Base-by-base conservation (phyloP, 768 basidiomycete species). In the Rhizopogon vesiculosus region DNA sequence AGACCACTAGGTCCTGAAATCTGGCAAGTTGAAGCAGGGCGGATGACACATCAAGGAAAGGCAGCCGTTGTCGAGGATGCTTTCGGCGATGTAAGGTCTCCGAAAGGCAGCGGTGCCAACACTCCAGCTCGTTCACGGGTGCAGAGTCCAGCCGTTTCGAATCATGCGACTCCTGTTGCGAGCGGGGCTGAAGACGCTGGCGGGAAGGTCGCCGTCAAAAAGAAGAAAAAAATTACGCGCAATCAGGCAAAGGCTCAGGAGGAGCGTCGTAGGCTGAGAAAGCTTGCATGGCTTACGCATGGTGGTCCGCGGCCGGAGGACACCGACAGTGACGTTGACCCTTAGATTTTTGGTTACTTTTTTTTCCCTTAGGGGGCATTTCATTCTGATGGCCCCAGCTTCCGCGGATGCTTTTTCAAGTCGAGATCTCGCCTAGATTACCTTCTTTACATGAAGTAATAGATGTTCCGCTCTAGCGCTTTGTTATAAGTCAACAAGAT, bases 161-260 rank as follows among this genome's bases (percentile, higher is more conserved):
- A 75, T 5, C 74, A 78, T 51, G 91, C 75, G 18, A 95, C 94
- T 2, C 91, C 90, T 51, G 86, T 81, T 43, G 89, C 73, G 25
- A 91, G 89, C 65, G 91, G 89, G n/a, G 82, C 78, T 43, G 90
- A 93, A 66, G 86, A 84, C 52, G 71, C 69, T 51, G 73, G 66
- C 54, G 68, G 72, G 10, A 78, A 74, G 28, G 63, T 68, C 41
- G 66, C 75, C 40, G 66, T 76, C 51, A 86, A 77, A 73, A 93
- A 88, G 79, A 95, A 94, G 78, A 96, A 96, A 79, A 96, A 93
- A 76, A 40, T 78, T 68, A 92, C 91, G n/a, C 81, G 91, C 46
- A 93, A 93, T 72, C 91, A 96, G 69, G 25, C 87, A 59, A 98
- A 98, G 72, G 91, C 82, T 5, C 86, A 83, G 70, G 93, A 94